Base-by-base conservation (phyloP, 2,329 filamentous ascomycete species). In the Parastagonospora nodorum region DNA sequence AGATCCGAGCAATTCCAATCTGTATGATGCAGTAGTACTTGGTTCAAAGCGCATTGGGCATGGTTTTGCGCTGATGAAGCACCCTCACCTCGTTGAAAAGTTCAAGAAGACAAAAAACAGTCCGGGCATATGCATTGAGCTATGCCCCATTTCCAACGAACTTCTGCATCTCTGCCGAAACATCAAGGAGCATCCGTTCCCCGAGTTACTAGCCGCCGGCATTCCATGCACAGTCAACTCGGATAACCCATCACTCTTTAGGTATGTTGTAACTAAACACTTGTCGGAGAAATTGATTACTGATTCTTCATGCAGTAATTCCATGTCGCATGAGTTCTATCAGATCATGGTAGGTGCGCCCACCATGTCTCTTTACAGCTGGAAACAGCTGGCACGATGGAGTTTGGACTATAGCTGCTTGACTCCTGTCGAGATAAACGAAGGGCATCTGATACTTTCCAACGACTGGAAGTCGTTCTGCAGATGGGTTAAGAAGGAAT, bases 101-200 rank as follows among this genome's bases (percentile, higher is more conserved):
- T 88, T 90, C 81, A 76, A 77, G n/a, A 58, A 60, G 10, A 63
- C 48, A 4, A 42, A 55, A 0, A 27, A 32, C 0, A 48, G 38
- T 8, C 35, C 46, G 0, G 68, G 65, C 0, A 82, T 91, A 30
- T 89, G 87, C 58, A 78, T 92, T n/a, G 88, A 92, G 74, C 75
- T 89, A 1, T 91, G 88, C 60, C 88, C 88, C 0, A 90, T 90
- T 42, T 90, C 87, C 1, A 92, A 91, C 64, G 88, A 92, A 75
- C 77, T 91, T 0, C 74, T 91, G 14, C 87, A 88, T 30, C 78
- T 92, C 14, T 88, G 86, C 43, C 81, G 85, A 8, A 80, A 83
- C 39, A 80, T 86, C 49, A 80, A 81, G 32, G 85, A 87, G 10
- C 88, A 91, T 62, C 75, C 85, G 12, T 83, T 88, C 67, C 89